Base-by-base conservation (phyloP, 176 grass and related monocot genomes). In the Rhynchospora breviuscula region DNA sequence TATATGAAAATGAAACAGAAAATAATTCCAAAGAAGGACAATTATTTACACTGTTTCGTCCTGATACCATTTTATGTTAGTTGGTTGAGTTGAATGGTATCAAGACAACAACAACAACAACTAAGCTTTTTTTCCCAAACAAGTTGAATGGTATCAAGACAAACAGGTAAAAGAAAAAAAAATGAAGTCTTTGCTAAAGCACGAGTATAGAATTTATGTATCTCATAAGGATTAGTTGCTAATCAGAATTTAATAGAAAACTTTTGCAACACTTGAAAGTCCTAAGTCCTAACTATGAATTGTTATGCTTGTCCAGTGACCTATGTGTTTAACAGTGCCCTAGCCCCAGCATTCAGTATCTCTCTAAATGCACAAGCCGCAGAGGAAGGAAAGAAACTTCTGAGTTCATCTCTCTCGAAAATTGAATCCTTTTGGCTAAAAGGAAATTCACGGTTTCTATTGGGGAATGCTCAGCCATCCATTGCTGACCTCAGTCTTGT, bases 401-500 rank as follows among this genome's bases (percentile, higher is more conserved):
- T 93, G 10, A 29, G 29, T 17, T 63, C 26, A 10, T 98, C 95
- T 56, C 84, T 98, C 63, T 59, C 33, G 25, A 89, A 31, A 40
- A 91, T 98, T 47, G 90, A 94, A 84, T 87, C 87, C 7, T 10
- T 92, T 10, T 94, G 90, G 90, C 90, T 97, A 52, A 92, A 91
- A 73, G 88, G 88, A n/a, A 81, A 90, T 31, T 56, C 87, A 8
- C 89, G 92, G 57, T 98, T 98, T 87, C 81, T 95, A 85, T 43
- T 91, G 9, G 92, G 92, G 66, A 93, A 57, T 23, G 90, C 80
- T 33, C 87, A 87, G 67, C 92, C 92, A 80, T 90, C 92, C 1
- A 89, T 98, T 60, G 91, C 92, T 54, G 92, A 98, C 84, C 89
- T 98, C 62, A 91, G 92, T 89, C 92, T 98, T 78, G 90, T 91